A percentile compares a stretch with the other conserved stretches of the same genome.
phyloP scores from a whole-genome alignment of 768 basidiomycete genomes.

The Suillus lakei region DNA sequence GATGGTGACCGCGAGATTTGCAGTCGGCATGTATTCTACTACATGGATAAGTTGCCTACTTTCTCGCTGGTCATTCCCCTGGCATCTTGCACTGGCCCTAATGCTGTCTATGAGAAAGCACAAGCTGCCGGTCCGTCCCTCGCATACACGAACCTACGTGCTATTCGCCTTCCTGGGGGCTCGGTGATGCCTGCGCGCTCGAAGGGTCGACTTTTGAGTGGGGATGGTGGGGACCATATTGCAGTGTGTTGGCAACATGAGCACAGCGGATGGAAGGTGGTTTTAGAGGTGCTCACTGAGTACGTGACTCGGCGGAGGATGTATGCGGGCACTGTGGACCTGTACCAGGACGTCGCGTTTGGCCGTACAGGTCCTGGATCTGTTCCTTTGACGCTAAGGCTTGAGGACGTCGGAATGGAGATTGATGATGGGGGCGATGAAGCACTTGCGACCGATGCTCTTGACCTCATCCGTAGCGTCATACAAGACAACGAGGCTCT shows the following conservation, averaged over 20 bases:
- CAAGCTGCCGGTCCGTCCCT: constrained; percentile 53
- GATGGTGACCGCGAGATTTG: constrained; percentile 61
- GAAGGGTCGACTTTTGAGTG: constrained; percentile 71
- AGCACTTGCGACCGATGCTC: constrained; percentile 55
- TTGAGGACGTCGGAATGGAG: constrained; percentile 79
- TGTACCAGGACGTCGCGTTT: constrained; percentile 58
- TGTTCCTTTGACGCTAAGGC: constrained; percentile 48
- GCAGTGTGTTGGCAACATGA: constrained; percentile 82
- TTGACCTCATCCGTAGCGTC: constrained; percentile 33
- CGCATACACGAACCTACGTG: constrained; percentile 66
- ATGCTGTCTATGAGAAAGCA: constrained; percentile 74
- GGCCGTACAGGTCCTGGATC: constrained; percentile 45
- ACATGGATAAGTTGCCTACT: constrained; percentile 70
- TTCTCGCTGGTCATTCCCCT: constrained; percentile 77
- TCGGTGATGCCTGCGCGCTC: constrained; percentile 70
- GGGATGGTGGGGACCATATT: constrained; percentile 64
- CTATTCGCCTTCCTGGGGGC: constrained; percentile 78
- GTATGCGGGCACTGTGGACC: constrained; percentile 42
- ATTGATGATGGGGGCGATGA: constrained; percentile 65
- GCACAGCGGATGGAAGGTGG: constrained; percentile 85
- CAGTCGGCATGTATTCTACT: constrained; percentile 73
- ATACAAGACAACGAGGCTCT: constrained; percentile 72
- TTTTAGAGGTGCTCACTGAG: constrained; percentile 81
- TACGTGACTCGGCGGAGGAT: constrained; percentile 66
- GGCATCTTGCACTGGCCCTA: constrained; percentile 63